phyloP scores from a whole-genome alignment of 441 rosid species.

The Brassica hybrid region DNA sequence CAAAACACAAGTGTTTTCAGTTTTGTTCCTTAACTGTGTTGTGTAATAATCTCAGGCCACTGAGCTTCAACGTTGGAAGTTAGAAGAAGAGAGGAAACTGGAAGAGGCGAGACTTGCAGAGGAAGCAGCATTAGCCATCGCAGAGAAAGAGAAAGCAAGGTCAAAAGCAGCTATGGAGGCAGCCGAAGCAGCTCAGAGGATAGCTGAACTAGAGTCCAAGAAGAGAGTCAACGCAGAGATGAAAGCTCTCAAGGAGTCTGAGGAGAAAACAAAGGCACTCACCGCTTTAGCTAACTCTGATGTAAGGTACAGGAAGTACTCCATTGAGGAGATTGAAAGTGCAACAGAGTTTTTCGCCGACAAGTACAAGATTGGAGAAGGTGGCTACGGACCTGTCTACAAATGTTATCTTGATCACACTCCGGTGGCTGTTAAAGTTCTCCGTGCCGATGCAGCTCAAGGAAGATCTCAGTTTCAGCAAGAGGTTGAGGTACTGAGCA shows the following conservation, averaged over 20 bases:
- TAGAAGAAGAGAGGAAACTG: conserved; percentile 61
- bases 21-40: conserved; percentile 2
- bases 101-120: conserved; percentile 70
- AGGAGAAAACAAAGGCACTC: conserved; percentile 51
- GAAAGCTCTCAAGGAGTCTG: conserved; percentile 56
- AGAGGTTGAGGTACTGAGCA: neutral
- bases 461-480: conserved; percentile 68
- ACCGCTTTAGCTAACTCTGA: conserved; percentile 47
- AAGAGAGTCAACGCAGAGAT: conserved; percentile 62
- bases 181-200: conserved; percentile 74
- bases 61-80: conserved; percentile 72
- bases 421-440: conserved; percentile 83
- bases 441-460: conserved; percentile 86
- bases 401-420: conserved; percentile 78
- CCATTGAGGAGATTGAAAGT: conserved; percentile 69
- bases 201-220: conserved; percentile 72
- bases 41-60: conserved; percentile 46
- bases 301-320: conserved; percentile 64
- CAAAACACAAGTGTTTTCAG: neutral
- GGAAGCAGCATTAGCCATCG: conserved; percentile 76
- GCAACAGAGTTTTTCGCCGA: conserved; percentile 64
- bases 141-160: conserved; percentile 80
- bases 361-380: conserved; percentile 87
- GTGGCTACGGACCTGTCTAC: conserved; percentile 93
- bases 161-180: conserved; percentile 75